Conservation (phyloP, 768 basidiomycete genomes). For the Wakefieldia striispora region DNA sequence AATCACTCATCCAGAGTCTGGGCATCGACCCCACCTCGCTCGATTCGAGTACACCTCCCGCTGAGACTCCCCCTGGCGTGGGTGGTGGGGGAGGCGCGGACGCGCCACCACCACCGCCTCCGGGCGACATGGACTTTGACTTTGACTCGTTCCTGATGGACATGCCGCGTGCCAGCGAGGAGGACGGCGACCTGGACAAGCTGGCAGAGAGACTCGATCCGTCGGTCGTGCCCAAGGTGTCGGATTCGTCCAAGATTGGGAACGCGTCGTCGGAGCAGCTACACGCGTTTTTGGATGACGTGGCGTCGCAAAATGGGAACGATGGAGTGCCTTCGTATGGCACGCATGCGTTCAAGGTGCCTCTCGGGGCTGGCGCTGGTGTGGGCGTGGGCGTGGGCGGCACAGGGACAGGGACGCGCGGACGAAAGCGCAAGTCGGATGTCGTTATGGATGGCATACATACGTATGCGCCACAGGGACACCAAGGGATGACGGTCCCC, state of each 20-base stretch:
- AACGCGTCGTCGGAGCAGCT: constrained; percentile 36
- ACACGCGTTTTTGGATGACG: constrained; percentile 44
- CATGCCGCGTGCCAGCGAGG: constrained; percentile 31
- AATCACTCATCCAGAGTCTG: constrained; percentile 68
- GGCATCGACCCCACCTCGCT: constrained; percentile 55
- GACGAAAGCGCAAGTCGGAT: constrained; percentile 43
- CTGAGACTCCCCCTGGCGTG: constrained; percentile 9
- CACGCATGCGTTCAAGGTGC: constrained; percentile 6
- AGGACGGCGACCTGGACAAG: constrained; percentile 31
- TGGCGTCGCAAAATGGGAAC: constrained; percentile 35
- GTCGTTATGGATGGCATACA: constrained; percentile 17
- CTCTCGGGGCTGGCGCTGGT: background rate
- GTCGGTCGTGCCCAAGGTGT: constrained; percentile 26
- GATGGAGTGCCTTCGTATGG: constrained; percentile 4
- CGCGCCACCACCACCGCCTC: background rate
- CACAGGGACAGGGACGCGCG: constrained; percentile 8
- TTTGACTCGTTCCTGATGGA: constrained; percentile 42
- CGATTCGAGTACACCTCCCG: constrained; percentile 4
- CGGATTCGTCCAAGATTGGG: constrained; percentile 28
- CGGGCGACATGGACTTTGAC: constrained; percentile 31
- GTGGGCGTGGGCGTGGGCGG: background rate
- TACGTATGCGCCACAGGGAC: background rate
- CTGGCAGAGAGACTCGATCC: constrained; percentile 34
- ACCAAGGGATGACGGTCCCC: background rate
- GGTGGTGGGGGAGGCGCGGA: constrained; percentile 8